phyloP scores from a whole-genome alignment of 164 flowering plant genomes.

The Buxus sempervirens region DNA sequence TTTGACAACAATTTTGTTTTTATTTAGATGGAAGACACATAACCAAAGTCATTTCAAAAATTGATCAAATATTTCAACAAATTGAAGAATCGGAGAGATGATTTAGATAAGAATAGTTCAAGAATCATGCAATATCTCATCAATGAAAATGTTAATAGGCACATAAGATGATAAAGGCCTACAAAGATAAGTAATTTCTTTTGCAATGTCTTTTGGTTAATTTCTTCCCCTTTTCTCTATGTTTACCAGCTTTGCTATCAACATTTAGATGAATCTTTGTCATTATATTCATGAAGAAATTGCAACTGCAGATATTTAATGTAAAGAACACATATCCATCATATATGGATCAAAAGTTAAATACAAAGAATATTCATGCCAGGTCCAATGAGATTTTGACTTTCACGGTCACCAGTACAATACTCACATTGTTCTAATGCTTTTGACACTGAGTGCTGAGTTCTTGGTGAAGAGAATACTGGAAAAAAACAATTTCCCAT shows the following conservation, averaged over 20 bases:
- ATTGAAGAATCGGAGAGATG: neutral
- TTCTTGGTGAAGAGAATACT: constrained; percentile 20
- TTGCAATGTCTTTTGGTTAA: neutral
- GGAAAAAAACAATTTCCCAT: constrained; percentile 8
- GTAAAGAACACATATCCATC: too few species aligned
- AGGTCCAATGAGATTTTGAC: neutral
- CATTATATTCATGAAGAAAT: neutral
- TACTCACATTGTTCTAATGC: constrained; percentile 32
- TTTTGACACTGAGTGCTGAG: constrained; percentile 9
- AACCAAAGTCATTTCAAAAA: too few species aligned
- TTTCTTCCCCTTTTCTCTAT: neutral
- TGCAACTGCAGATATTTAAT: too few species aligned
- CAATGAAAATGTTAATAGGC: neutral
- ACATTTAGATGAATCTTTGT: neutral
- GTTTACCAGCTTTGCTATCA: neutral
- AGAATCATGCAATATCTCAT: neutral
- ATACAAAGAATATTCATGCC: neutral
- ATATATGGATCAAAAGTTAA: neutral
- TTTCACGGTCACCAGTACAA: constrained; percentile 3
- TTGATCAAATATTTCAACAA: too few species aligned
- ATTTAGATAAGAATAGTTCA: neutral
- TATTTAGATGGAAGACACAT: neutral
- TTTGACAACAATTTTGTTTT: too few species aligned
- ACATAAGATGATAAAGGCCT: neutral
- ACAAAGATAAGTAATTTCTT: neutral